phyloP scores from a whole-genome alignment of 805 yeast species.

The Schwanniomyces pseudopolymorphus region DNA sequence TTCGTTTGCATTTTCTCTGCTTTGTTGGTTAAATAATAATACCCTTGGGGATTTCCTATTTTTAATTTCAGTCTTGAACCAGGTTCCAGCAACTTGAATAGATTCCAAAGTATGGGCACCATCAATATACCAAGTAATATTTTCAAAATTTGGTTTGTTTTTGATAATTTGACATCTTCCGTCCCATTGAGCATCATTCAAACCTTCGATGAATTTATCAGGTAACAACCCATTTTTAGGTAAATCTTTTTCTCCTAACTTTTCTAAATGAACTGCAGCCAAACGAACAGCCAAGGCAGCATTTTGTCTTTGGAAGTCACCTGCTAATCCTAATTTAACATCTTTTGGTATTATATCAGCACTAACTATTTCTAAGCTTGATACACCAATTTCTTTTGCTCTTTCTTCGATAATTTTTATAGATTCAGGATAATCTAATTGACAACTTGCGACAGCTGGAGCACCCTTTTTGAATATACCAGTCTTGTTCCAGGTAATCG shows the following conservation, averaged over 20 bases:
- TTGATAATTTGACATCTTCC: conserved; percentile 86
- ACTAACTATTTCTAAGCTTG: conserved; percentile 51
- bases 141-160: conserved; percentile 35
- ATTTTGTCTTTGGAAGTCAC: conserved; percentile 79
- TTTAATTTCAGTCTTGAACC: conserved; percentile 53
- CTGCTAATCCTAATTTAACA: conserved; percentile 70
- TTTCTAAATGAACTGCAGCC: conserved; percentile 57
- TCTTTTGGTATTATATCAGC: conserved; percentile 30
- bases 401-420: conserved; percentile 58
- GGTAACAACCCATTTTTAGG: conserved; percentile 40
- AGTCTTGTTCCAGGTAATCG: conserved; percentile 94
- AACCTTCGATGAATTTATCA: conserved; percentile 53
- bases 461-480: conserved; percentile 79
- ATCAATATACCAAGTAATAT: conserved; percentile 79
- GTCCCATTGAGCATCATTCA: conserved; percentile 79
- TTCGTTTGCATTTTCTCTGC: conserved; percentile 71
- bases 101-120: conserved; percentile 97
- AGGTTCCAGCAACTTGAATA: conserved; percentile 71
- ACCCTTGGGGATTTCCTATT: conserved; percentile 32
- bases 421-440: conserved; percentile 51
- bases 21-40: conserved; percentile 90
- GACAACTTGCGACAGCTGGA: conserved; percentile 66
- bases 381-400: conserved; percentile 59
- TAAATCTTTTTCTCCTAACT: conserved; percentile 39
- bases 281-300: conserved; percentile 85